Base-by-base conservation (phyloP, 805 yeast species). In the Phaffomyces thermotolerans region DNA sequence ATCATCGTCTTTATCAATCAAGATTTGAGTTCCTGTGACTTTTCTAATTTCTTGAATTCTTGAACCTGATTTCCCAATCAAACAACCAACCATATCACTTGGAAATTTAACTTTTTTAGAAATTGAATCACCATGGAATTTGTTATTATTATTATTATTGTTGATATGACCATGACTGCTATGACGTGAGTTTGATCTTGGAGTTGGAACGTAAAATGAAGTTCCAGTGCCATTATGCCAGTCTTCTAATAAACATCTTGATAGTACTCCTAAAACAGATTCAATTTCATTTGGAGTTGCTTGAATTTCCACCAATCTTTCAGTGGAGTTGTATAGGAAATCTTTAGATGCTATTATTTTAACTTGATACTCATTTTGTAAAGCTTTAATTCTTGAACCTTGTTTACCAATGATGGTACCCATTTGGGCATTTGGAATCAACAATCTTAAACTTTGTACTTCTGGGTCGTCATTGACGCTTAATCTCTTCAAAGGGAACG, bases 281-380 rank as follows among this genome's bases (percentile, higher is more conserved):
- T 76, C 72, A 51, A 89, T 73, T 43, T 79, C 68, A 36, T 72
- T 76, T 1, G 85, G 83, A 7, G 77, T 66, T 41, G 96, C 96
- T 64, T 87, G 95, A 46, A 89, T 69, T 62, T 89, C 96, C 34
- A 89, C 88, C 43, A 88, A 70, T 59, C 96, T 76, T 62, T 89
- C 96, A 40, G 86, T 82, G 8, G 93, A 82, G 52, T 81, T 81
- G 9, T 85, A 84, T 46, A 89, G 73, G 59, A 79, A 82, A 43
- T 86, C 88, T 59, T 87, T 88, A 31, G 95, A 82, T 10, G 95
- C 95, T 43, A 86, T 88, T 76, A 89, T 84, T 58, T 84, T 81
- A 41, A 89, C 87, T 43, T 73, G 68, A 60, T 69, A 81, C 29
- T 65, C 67, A 47, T 79, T 81, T 66, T 85, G 93, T 47, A 88